Conservation (phyloP, 2,329 filamentous ascomycete species). For the Colletotrichum higginsianum region DNA sequence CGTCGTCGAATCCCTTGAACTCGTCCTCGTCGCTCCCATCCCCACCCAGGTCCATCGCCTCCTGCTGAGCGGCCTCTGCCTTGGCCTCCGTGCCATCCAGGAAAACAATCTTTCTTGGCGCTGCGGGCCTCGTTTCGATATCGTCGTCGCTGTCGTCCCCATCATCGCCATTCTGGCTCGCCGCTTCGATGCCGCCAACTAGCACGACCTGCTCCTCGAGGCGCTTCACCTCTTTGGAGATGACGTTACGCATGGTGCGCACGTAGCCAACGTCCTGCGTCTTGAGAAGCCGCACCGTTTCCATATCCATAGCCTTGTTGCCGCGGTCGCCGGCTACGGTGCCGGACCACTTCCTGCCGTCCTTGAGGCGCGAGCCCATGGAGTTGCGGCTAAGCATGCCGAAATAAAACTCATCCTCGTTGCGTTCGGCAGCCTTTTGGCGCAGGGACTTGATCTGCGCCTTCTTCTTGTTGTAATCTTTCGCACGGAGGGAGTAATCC, state of each 20-base stretch:
- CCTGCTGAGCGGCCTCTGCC: constrained; percentile 51
- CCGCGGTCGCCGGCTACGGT: constrained; percentile 72
- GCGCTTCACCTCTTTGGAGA: constrained; percentile 69
- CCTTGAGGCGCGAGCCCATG: constrained; percentile 64
- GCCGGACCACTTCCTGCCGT: constrained; percentile 68
- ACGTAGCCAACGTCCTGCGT: constrained; percentile 79
- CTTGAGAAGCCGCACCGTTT: constrained; percentile 75
- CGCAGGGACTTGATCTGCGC: constrained; percentile 70
- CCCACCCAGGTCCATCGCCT: constrained; percentile 47
- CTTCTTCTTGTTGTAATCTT: constrained; percentile 78
- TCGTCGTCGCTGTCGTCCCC: constrained; percentile 53
- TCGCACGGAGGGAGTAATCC: constrained; percentile 77
- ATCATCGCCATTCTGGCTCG: constrained; percentile 56
- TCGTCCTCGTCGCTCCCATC: constrained; percentile 48
- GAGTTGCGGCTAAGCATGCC: constrained; percentile 77
- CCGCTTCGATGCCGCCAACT: constrained; percentile 50
- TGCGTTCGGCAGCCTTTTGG: constrained; percentile 74
- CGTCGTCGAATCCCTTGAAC: constrained; percentile 44
- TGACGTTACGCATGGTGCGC: constrained; percentile 73
- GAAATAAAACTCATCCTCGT: constrained; percentile 82
- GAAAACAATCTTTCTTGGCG: constrained; percentile 68
- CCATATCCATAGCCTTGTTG: constrained; percentile 68
- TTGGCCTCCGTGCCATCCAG: constrained; percentile 58
- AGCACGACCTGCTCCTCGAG: constrained; percentile 70
- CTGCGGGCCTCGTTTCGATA: constrained; percentile 49